These are phyloP conservation scores for Punctularia strigosozonata DNA, from an alignment of 768 basidiomycete genomes.

Conservation along the genomic window DNA sequence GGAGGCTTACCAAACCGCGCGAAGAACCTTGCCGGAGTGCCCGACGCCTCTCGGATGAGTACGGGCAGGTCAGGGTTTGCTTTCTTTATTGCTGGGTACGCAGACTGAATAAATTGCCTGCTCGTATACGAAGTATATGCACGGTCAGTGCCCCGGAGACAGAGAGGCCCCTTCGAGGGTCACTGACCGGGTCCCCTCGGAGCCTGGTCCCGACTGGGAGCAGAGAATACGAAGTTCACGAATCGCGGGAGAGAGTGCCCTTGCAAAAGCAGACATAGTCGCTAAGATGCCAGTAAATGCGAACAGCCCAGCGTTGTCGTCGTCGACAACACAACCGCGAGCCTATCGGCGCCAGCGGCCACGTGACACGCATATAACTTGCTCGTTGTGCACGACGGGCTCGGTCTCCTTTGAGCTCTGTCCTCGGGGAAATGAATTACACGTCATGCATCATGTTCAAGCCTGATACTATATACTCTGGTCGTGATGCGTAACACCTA, in stretches of 20 bases:
- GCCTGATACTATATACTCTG: no score
- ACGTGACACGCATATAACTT: no score
- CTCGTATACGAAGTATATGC: background rate
- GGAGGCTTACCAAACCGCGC: slow-evolving; percentile 67
- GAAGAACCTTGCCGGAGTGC: slow-evolving; percentile 74
- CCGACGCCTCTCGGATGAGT: slow-evolving; percentile 68
- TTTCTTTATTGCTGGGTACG: slow-evolving; percentile 67
- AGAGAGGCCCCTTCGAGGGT: background rate
- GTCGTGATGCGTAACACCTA: no score
- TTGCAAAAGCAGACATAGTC: slow-evolving; percentile 54
- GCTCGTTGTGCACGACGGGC: no score
- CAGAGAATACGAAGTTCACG: slow-evolving; percentile 73
- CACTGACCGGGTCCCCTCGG: slow-evolving; percentile 66
- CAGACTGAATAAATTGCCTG: slow-evolving; percentile 71
- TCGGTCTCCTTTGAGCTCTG: no score
- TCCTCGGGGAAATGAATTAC: no score
- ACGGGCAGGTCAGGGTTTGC: slow-evolving; percentile 82
- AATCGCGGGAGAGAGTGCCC: slow-evolving; percentile 64
- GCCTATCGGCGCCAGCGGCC: no score
- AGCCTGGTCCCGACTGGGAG: slow-evolving; percentile 67
- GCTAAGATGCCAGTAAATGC: no score
- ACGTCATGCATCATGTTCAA: no score
- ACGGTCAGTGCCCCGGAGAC: background rate
- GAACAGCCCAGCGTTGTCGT: no score
- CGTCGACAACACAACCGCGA: no score